phyloP scores from a whole-genome alignment of 108 stramenopile genomes.

The Pseudonitzschia pungens region DNA sequence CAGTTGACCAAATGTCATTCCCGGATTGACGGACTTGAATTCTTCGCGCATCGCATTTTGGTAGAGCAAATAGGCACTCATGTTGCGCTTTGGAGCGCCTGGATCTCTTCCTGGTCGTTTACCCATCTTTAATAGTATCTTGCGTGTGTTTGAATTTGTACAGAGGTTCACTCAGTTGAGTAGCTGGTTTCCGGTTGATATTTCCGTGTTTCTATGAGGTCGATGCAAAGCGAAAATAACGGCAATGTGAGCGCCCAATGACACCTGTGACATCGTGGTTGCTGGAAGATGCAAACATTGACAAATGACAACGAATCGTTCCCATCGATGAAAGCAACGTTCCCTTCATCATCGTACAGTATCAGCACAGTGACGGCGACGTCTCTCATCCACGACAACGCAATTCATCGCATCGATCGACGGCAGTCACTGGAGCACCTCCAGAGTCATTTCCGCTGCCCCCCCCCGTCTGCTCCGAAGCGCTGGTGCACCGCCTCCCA shows the following conservation, averaged over 20 bases:
- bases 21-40: slow-evolving; percentile 81
- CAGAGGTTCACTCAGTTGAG: background rate
- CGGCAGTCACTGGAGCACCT: background rate
- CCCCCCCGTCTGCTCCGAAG: background rate
- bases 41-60: slow-evolving; percentile 81
- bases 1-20: slow-evolving; percentile 75
- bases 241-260: background rate
- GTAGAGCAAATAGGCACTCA: slow-evolving; percentile 81
- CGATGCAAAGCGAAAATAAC: background rate
- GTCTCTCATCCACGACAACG: background rate
- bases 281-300: background rate
- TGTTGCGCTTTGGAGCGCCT: slow-evolving; percentile 84
- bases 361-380: background rate
- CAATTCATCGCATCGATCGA: background rate
- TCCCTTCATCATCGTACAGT: background rate
- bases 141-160: background rate
- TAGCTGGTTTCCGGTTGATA: background rate
- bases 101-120: slow-evolving; percentile 50
- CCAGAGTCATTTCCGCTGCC: background rate
- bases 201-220: background rate
- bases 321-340: background rate
- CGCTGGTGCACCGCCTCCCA: background rate
- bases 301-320: too few relatives aligned
- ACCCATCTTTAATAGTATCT: background rate
- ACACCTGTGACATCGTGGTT: background rate